Evolutionary conservation across 805 yeast species (phyloP).

Genomic region (Schwanniomyces pseudopolymorphus): DNA sequence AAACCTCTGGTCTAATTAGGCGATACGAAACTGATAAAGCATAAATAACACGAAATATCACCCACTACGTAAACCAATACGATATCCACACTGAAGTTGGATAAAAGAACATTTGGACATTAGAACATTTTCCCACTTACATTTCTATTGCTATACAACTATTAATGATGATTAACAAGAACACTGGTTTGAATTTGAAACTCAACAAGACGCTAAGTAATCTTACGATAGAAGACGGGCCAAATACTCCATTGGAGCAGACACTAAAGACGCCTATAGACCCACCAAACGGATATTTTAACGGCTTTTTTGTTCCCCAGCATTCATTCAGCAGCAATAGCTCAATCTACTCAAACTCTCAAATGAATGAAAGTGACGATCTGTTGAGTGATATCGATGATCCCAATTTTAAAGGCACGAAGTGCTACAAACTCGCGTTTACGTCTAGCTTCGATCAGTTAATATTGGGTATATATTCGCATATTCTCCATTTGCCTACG

Average conservation of each 20-base stretch:
- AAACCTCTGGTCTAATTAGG: neutral
- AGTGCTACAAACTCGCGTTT: slow-evolving; percentile 34
- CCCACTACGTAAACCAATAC: neutral
- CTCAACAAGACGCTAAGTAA: slow-evolving; percentile 29
- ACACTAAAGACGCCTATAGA: slow-evolving; percentile 42
- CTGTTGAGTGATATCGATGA: slow-evolving; percentile 42
- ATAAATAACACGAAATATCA: neutral
- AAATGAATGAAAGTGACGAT: slow-evolving; percentile 42
- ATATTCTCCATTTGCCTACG: slow-evolving; percentile 40
- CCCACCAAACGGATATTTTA: slow-evolving; percentile 4
- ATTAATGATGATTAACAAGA: slow-evolving; percentile 26
- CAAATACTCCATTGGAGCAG: slow-evolving; percentile 47
- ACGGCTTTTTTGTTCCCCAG: slow-evolving; percentile 3
- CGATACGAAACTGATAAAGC: neutral
- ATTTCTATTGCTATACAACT: neutral
- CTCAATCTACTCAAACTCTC: slow-evolving; percentile 29
- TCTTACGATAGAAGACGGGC: slow-evolving; percentile 23
- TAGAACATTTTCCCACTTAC: neutral
- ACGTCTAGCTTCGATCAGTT: slow-evolving; percentile 37
- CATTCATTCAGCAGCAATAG: neutral
- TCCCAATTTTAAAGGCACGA: slow-evolving; percentile 19
- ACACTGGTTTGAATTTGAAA: slow-evolving; percentile 32
- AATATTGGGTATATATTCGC: slow-evolving; percentile 32
- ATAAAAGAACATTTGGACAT: neutral
- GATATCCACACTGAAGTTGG: neutral